phyloP scores from a whole-genome alignment of 2,329 filamentous ascomycete species.

The Sporothrix phasma region DNA sequence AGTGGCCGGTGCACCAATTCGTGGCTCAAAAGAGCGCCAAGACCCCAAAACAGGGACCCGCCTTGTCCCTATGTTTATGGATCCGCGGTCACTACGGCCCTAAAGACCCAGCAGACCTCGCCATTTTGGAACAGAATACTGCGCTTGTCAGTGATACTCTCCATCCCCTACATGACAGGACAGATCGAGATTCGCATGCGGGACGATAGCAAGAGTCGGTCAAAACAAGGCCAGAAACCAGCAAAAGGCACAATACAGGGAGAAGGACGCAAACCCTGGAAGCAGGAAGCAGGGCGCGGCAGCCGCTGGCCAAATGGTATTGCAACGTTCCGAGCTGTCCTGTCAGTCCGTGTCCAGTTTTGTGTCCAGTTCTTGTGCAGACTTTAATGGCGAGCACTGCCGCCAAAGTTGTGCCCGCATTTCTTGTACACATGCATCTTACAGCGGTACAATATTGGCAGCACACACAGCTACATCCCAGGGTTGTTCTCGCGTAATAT shows the following conservation, averaged over 20 bases:
- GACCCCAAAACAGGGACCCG: neutral
- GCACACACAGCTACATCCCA: neutral
- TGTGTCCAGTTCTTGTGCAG: neutral
- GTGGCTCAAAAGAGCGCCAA: neutral
- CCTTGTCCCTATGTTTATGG: neutral
- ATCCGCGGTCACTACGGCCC: neutral
- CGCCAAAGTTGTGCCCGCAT: no score
- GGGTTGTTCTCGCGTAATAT: neutral
- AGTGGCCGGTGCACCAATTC: no score
- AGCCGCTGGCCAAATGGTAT: neutral
- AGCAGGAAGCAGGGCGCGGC: neutral
- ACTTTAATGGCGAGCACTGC: neutral
- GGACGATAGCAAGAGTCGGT: neutral
- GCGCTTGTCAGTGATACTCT: neutral
- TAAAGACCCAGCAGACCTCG: neutral
- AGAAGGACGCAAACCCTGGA: no score
- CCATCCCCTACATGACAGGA: neutral
- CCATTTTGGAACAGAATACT: neutral
- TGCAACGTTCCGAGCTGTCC: neutral
- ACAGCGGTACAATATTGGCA: no score
- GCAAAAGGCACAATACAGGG: neutral
- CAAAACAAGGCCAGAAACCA: neutral
- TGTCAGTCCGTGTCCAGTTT: neutral
- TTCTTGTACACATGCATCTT: no score
- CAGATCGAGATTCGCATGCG: slow-evolving; percentile 8